phyloP scores from a whole-genome alignment of 208 protist genomes.

The Leishmania turanica region DNA sequence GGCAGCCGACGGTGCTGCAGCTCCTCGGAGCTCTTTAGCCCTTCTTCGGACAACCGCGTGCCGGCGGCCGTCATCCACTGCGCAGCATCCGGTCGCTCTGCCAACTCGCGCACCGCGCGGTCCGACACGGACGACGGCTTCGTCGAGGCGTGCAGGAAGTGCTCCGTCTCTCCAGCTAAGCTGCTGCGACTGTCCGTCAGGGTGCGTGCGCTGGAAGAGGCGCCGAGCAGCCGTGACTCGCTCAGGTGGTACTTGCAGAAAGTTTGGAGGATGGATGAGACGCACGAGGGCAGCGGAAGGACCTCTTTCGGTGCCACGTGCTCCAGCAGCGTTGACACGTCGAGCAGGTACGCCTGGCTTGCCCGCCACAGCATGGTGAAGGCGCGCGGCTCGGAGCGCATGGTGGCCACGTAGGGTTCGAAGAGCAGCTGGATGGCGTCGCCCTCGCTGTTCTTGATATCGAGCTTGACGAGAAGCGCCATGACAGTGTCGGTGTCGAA shows the following conservation, averaged over 20 bases:
- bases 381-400: conserved; percentile 59
- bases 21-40: conserved; percentile 26
- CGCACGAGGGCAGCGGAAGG: conserved; percentile 57
- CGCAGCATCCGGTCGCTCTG: conserved; percentile 29
- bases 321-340: conserved; percentile 61
- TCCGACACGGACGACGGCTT: conserved; percentile 67
- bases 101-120: conserved; percentile 37
- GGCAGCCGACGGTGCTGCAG: conserved; percentile 47
- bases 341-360: conserved; percentile 70
- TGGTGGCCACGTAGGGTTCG: conserved; percentile 54
- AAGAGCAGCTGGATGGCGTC: conserved; percentile 50
- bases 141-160: conserved; percentile 67
- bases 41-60: conserved; percentile 26
- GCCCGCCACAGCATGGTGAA: conserved; percentile 80
- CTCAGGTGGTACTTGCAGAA: conserved; percentile 83
- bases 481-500: conserved; percentile 38
- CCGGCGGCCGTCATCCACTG: conserved; percentile 33
- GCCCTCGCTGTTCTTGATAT: conserved; percentile 32
- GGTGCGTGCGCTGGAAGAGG: conserved; percentile 41
- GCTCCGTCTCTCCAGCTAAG: conserved; percentile 65
- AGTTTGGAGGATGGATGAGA: conserved; percentile 48
- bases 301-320: conserved; percentile 40
- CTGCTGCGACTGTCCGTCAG: conserved; percentile 42
- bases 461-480: conserved; percentile 31
- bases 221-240: conserved; percentile 31